Evolutionary conservation across 768 basidiomycete species (phyloP).

Genomic region (Podaxis carcinomalis): DNA sequence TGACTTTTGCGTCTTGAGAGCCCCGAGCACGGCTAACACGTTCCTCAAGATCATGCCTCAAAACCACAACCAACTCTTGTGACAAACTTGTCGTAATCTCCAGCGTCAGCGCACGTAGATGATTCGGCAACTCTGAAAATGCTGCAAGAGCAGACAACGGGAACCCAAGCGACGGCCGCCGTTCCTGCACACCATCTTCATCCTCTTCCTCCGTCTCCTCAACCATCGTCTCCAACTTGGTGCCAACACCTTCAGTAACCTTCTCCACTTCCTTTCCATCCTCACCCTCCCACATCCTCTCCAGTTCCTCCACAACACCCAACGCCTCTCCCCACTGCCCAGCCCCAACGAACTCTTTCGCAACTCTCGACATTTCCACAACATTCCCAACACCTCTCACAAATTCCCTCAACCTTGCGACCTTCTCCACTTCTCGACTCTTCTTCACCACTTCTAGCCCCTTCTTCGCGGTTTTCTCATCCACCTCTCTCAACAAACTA

Average conservation of each 20-base stretch:
- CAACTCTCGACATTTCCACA: slow-evolving; percentile 72
- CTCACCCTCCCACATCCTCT: slow-evolving; percentile 47
- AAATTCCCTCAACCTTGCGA: slow-evolving; percentile 58
- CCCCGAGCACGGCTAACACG: slow-evolving; percentile 28
- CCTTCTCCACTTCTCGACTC: slow-evolving; percentile 55
- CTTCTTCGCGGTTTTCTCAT: slow-evolving; percentile 70
- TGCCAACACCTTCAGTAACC: neutral
- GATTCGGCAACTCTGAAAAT: slow-evolving; percentile 70
- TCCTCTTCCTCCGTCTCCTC: slow-evolving; percentile 3
- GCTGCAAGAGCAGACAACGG: slow-evolving; percentile 68
- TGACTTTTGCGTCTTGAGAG: neutral
- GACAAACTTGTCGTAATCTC: slow-evolving; percentile 78
- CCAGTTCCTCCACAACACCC: slow-evolving; percentile 64
- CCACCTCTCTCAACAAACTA: slow-evolving; percentile 66
- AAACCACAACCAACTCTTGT: slow-evolving; percentile 67
- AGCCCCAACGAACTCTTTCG: slow-evolving; percentile 68
- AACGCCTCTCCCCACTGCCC: slow-evolving; percentile 90
- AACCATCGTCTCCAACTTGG: slow-evolving; percentile 8
- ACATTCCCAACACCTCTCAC: slow-evolving; percentile 64
- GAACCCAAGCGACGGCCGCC: slow-evolving; percentile 29
- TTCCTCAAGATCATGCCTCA: slow-evolving; percentile 59
- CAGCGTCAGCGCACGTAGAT: slow-evolving; percentile 65
- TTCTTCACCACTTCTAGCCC: slow-evolving; percentile 72
- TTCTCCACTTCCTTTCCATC: neutral
- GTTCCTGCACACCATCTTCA: slow-evolving; percentile 5